Evolutionary conservation across 352 stramenopile species (phyloP).

Genomic region (Albugo laibachii): DNA sequence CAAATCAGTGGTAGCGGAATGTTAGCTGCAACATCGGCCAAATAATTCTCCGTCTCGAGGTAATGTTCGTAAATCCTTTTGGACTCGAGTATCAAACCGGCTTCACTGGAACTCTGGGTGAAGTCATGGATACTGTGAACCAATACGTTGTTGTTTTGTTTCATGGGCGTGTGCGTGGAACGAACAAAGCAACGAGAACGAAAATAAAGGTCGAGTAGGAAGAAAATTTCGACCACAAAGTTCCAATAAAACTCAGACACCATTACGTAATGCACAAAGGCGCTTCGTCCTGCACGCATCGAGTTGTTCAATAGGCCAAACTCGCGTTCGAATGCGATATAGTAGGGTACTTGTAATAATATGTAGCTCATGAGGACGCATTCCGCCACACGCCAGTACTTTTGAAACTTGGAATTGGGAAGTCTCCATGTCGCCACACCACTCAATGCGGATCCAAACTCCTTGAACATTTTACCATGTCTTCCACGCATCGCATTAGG

Average conservation of each 20-base stretch:
- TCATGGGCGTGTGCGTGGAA: constrained; percentile 1
- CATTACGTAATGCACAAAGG: constrained; percentile 18
- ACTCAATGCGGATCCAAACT: neutral
- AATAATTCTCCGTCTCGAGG: constrained; percentile 2
- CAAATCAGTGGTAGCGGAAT: constrained; percentile 27
- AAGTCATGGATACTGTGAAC: neutral
- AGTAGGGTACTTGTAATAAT: constrained; percentile 4
- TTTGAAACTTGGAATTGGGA: constrained; percentile 8
- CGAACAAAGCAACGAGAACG: constrained; percentile 22
- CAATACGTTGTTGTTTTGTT: neutral
- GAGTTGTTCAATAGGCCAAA: constrained; percentile 8
- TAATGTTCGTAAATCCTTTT: constrained; percentile 3
- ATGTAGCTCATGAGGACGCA: neutral
- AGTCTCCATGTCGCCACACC: constrained; percentile 2
- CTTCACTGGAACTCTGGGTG: neutral
- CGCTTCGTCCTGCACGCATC: neutral
- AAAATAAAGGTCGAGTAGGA: constrained; percentile 27
- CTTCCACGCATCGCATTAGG: too few species aligned
- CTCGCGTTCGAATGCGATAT: constrained; percentile 13
- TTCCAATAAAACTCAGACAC: constrained; percentile 13
- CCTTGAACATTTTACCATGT: neutral
- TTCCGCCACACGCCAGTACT: constrained; percentile 1
- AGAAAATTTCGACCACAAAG: constrained; percentile 32
- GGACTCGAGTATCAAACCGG: neutral
- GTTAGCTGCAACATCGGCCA: constrained; percentile 5